Conservation (phyloP, 2,329 filamentous ascomycete species). For the Phyllosticta paracitricarpa region DNA sequence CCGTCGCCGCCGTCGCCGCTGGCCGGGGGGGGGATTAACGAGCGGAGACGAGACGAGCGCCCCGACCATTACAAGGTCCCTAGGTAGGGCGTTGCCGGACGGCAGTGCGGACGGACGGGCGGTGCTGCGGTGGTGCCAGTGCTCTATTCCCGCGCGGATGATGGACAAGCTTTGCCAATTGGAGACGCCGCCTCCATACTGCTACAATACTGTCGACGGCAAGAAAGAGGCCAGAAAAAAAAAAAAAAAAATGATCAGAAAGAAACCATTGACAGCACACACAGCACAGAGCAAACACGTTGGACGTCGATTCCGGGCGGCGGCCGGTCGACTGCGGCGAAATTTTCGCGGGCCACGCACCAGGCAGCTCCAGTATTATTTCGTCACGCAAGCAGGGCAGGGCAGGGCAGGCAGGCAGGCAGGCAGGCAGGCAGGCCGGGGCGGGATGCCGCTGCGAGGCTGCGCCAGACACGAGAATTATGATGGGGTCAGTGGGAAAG, state of each 20-base stretch:
- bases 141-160: not conserved
- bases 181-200: too few relatives aligned
- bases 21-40: not conserved
- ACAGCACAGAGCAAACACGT: too few relatives aligned
- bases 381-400: not conserved
- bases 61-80: not conserved
- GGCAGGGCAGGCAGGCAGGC: too few relatives aligned
- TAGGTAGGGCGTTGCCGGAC: not conserved
- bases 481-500: not conserved
- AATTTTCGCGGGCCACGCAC: not conserved
- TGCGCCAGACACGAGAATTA: not conserved
- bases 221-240: too few relatives aligned
- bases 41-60: not conserved
- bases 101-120: not conserved
- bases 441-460: not conserved
- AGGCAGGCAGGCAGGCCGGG: too few relatives aligned
- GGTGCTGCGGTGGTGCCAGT: not conserved
- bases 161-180: too few relatives aligned
- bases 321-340: not conserved
- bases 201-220: too few relatives aligned
- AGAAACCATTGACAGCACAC: too few relatives aligned
- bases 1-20: too few relatives aligned
- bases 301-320: too few relatives aligned
- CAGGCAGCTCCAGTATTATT: not conserved
- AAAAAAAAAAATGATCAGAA: too few relatives aligned